A percentile compares a stretch with the other conserved stretches of the same genome.
These are phyloP conservation scores for Silene uniflora DNA, from an alignment of 148 eudicot genomes.

Conservation along the genomic window DNA sequence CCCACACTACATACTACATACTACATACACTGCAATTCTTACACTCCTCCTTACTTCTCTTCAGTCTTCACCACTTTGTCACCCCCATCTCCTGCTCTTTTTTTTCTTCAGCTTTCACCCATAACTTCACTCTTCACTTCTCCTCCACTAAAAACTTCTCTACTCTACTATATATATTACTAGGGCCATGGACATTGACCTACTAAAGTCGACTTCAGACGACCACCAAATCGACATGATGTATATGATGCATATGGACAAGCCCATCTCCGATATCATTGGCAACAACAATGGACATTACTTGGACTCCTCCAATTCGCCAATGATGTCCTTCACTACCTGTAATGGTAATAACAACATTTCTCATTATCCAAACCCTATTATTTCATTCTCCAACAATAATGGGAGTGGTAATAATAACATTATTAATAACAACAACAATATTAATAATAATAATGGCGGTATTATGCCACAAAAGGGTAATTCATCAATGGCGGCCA, in stretches of 20 bases:
- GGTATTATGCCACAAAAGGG: background rate
- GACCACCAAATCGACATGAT: constrained; percentile 60
- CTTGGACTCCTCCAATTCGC: background rate
- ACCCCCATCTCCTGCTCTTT: background rate
- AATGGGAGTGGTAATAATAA: background rate
- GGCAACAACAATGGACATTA: constrained; percentile 10
- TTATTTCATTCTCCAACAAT: background rate
- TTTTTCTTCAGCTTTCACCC: constrained; percentile 18
- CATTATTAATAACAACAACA: background rate
- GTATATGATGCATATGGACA: constrained; percentile 54
- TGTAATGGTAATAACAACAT: background rate
- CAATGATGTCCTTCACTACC: constrained; percentile 30
- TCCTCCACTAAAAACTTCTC: constrained; percentile 1
- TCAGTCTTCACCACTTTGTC: background rate
- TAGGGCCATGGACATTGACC: constrained; percentile 45
- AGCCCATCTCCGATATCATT: background rate
- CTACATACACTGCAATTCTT: background rate
- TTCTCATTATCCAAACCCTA: background rate
- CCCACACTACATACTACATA: constrained; percentile 29
- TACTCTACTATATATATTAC: constrained; percentile 3
- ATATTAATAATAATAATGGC: background rate
- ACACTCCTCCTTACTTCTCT: background rate
- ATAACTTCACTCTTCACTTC: constrained; percentile 5
- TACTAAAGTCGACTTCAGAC: constrained; percentile 41
- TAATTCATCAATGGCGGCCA: constrained; percentile 54